Evolutionary conservation across 495 filamentous ascomycete species (phyloP), one percentile per base, ranked within the genome.

Genomic region (Daldinia vernicosa): DNA sequence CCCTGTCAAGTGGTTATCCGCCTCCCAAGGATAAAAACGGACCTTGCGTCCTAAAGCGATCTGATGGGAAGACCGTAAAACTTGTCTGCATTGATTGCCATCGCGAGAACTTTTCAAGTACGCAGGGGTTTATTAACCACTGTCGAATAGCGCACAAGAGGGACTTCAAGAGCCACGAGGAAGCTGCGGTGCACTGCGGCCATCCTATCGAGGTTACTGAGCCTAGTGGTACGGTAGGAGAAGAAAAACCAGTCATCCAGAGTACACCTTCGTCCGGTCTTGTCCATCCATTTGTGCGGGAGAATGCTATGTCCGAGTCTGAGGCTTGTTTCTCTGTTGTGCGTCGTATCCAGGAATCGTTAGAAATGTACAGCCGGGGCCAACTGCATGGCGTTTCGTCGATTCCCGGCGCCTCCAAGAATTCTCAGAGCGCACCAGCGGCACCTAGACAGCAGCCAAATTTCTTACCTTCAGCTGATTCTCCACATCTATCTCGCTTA

Each of bases 91-190:
- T 94, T 56, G 91, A 95, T 75, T 99, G 95, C 75, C 87, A 92
- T 45, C 84, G 93, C 61, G 91, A 90, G 80, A 91, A 98, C 76
- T 98, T 98, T 78, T 93, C 91, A 50, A 97, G 93, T 78, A 93
- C 93, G 1, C 95, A 99, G 78, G 95, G 95, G 2, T 98, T 99
- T 75, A 95, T 99, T 82, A 99, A 99, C 72, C 95, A 99, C 74
- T 98, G 94, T 74, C 93, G 95, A 45, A 98, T 99, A 63, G 93
- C 94, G 8, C 95, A 99, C 79, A 90, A 89, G 66, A 87, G 93
- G 55, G 93, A 94, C 58, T 98, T 92, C 81, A 91, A 93, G 74
- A 98, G 93, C 74, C 95, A 99, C 74, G 94, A 98, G 75, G 93
- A 92, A 60, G 95, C 95, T 45, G 95, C 95, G n/a, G 84, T 93